A percentile compares a stretch with the other conserved stretches of the same genome.
phyloP scores from a whole-genome alignment of 495 filamentous ascomycete genomes.

The Peziza echinospora region DNA sequence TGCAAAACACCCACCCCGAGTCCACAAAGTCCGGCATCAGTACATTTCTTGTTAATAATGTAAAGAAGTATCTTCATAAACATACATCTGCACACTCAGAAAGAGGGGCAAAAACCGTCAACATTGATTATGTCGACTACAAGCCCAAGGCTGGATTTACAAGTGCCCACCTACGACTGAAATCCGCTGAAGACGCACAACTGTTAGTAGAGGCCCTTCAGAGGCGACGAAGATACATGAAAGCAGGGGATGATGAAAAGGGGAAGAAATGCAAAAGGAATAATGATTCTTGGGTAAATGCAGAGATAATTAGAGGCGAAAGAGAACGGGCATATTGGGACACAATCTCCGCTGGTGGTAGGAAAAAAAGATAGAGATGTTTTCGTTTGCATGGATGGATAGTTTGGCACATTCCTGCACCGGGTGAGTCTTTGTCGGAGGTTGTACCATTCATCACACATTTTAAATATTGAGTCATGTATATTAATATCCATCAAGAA shows the following conservation, averaged over 20 bases:
- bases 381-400: too few relatives aligned
- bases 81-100: slow-evolving; percentile 3
- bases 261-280: slow-evolving; percentile 5
- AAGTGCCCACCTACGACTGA: slow-evolving; percentile 12
- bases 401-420: too few relatives aligned
- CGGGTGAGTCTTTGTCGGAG: too few relatives aligned
- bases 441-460: too few relatives aligned
- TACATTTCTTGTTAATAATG: slow-evolving; percentile 11
- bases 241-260: slow-evolving; percentile 10
- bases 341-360: slow-evolving; percentile 7
- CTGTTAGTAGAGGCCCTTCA: slow-evolving; percentile 11
- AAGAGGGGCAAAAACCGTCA: slow-evolving; percentile 1
- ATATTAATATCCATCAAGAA: too few relatives aligned
- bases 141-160: slow-evolving; percentile 7
- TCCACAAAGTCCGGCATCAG: slow-evolving; percentile 12
- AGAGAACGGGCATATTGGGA: slow-evolving; percentile 16
- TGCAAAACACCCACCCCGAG: slow-evolving; percentile 1
- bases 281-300: slow-evolving; percentile 8
- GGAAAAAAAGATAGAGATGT: slow-evolving; percentile 3
- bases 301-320: slow-evolving; percentile 9
- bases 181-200: slow-evolving; percentile 8
- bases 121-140: slow-evolving; percentile 18
- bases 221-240: slow-evolving; percentile 14
- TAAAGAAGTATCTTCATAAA: slow-evolving; percentile 2
- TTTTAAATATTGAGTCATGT: too few relatives aligned